Percentiles rank a stretch among this genome's conserved stretches.
Evolutionary conservation across 768 basidiomycete genomes (phyloP).

Genomic region (Suillus paluster): DNA sequence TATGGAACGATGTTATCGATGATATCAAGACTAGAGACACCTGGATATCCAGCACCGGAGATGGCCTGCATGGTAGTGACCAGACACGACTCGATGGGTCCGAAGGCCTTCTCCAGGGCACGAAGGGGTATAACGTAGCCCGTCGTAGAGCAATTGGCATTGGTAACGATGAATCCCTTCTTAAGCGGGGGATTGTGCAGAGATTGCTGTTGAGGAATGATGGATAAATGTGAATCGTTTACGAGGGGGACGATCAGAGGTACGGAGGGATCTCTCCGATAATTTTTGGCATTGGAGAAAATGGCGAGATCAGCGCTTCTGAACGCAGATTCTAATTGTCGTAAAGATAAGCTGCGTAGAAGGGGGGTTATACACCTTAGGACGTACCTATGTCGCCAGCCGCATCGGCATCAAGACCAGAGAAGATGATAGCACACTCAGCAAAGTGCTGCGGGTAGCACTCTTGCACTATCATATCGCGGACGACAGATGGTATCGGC

Average conservation of each 20-base stretch:
- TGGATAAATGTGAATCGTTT: constrained; percentile 83
- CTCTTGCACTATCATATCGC: constrained; percentile 62
- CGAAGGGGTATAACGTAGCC: constrained; percentile 90
- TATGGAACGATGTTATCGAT: constrained; percentile 95
- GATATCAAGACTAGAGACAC: constrained; percentile 87
- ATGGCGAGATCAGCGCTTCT: constrained; percentile 86
- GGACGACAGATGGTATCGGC: constrained; percentile 69
- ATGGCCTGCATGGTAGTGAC: constrained; percentile 98
- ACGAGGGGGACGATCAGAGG: constrained; percentile 97
- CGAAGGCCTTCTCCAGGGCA: constrained; percentile 89
- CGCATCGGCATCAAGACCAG: constrained; percentile 93
- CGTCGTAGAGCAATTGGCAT: constrained; percentile 98
- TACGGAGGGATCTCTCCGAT: constrained; percentile 87
- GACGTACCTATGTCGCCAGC: constrained; percentile 89
- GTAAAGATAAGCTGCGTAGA: constrained; percentile 9
- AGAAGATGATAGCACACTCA: constrained; percentile 89
- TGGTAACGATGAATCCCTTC: constrained; percentile 95
- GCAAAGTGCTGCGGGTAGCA: constrained; percentile 79
- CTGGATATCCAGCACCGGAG: constrained; percentile 97
- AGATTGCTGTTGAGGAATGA: constrained; percentile 81
- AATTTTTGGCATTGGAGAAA: constrained; percentile 98
- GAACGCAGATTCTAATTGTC: constrained; percentile 76
- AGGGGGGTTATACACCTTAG: too few species aligned
- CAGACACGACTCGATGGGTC: constrained; percentile 89
- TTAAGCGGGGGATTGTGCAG: constrained; percentile 68